Evolutionary conservation across 2,329 filamentous ascomycete species (phyloP), one percentile per base, ranked within the genome.

Genomic region (Ustulina deusta): DNA sequence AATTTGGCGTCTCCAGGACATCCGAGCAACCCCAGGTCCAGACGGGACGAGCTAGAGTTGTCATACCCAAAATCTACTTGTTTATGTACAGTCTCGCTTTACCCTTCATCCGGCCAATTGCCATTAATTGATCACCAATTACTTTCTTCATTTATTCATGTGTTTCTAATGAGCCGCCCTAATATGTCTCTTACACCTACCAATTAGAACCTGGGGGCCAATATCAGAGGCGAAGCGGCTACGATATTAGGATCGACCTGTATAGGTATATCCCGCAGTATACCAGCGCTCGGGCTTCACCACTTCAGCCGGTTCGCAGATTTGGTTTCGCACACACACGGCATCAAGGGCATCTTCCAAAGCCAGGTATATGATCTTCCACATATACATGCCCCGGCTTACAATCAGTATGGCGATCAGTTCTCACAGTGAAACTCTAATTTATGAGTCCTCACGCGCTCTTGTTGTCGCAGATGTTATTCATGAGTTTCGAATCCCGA

Each of bases 271-370:
- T 68, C 42, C 46, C 29, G 48, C 56, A 54, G 27, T 32, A 64
- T 56, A 40, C 48, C 51, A 54, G 58, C 29, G 51, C 52, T 64
- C 61, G 57, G 55, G 52, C 57, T 63, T 67, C 56, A 54, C 51
- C 46, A 46, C 61, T 62, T 62, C 52, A 65, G 52, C 64, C 52
- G 52, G 68, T 40, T 36, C 51, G 56, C 57, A 48, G 44, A 61
- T 60, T 46, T 59, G 22, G 63, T 69, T 69, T 67, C 59, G 61
- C 40, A 65, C 32, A 65, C 32, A 44, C 48, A 49, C 65, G 61
- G 61, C 57, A 65, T 60, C 42, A 46, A 64, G 25, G 15, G 17
- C 51, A 44, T 51, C 11, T 32, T 27, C 38, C n/a, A 40, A 46
- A 42, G 11, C 22, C 44, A 42, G 42, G 32, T 15, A 52, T 61